These are phyloP conservation scores for Mortierella sp. DNA, from an alignment of 371 early-diverging fungal species.

Conservation along the genomic window DNA sequence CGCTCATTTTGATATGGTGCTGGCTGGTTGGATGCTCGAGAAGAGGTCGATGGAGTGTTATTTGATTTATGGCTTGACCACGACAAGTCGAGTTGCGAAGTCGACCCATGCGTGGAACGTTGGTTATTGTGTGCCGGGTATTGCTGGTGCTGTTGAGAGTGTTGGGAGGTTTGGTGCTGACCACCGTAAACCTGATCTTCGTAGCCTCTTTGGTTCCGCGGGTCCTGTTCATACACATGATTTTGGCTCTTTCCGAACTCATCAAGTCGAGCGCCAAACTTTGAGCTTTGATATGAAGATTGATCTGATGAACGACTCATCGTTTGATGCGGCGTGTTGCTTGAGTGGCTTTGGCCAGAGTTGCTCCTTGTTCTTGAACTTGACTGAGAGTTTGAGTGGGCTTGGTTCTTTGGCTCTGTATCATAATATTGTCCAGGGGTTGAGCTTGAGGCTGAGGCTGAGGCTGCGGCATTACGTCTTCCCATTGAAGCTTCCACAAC, in stretches of 20 bases:
- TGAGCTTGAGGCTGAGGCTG: slow-evolving; percentile 10
- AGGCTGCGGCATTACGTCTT: slow-evolving; percentile 6
- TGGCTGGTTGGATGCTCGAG: slow-evolving; percentile 21
- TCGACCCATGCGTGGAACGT: slow-evolving; percentile 22
- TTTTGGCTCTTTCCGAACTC: slow-evolving; percentile 5
- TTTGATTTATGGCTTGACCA: slow-evolving; percentile 12
- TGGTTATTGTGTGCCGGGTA: not conserved
- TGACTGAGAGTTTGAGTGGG: not conserved
- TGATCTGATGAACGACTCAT: not conserved
- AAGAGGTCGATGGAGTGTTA: slow-evolving; percentile 3
- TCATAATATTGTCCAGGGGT: slow-evolving; percentile 3
- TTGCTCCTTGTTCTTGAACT: slow-evolving; percentile 11
- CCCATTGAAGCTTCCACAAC: slow-evolving; percentile 28
- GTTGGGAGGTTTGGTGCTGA: slow-evolving; percentile 1
- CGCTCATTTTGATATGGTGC: slow-evolving; percentile 18
- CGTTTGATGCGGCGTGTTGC: slow-evolving; percentile 1
- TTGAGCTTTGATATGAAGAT: not conserved
- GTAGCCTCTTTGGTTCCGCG: slow-evolving; percentile 1
- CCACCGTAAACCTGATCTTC: slow-evolving; percentile 4
- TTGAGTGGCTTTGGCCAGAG: slow-evolving; percentile 12
- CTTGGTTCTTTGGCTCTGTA: not conserved
- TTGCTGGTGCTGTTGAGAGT: slow-evolving; percentile 6
- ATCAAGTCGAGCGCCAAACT: not conserved
- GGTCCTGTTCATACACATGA: slow-evolving; percentile 3
- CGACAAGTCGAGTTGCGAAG: slow-evolving; percentile 30